These are phyloP conservation scores for Arthrocladium fulminans DNA, from an alignment of 2,329 filamentous ascomycete species.

Conservation along the genomic window DNA sequence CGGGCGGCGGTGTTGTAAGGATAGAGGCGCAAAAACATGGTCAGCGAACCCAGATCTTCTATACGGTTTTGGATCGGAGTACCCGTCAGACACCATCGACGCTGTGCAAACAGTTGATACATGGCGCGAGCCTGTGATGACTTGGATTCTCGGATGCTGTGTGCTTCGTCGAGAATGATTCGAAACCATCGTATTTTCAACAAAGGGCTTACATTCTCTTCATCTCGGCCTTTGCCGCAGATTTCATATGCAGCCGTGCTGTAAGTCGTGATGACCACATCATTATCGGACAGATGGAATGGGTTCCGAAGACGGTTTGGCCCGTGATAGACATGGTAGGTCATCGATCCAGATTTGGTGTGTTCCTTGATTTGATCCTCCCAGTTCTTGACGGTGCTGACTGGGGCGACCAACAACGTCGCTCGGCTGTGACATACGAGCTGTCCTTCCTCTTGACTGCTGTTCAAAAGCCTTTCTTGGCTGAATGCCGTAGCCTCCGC, in stretches of 20 bases:
- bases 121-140: constrained; percentile 79
- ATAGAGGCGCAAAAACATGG: constrained; percentile 73
- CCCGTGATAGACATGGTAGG: constrained; percentile 80
- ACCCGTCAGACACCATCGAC: constrained; percentile 94
- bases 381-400: constrained; percentile 92
- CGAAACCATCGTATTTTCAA: constrained; percentile 83
- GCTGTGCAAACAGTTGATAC: constrained; percentile 65
- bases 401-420: constrained; percentile 77
- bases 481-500: constrained; percentile 57
- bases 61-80: constrained; percentile 92
- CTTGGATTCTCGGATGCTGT: constrained; percentile 79
- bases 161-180: constrained; percentile 87
- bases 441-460: constrained; percentile 26
- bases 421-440: constrained; percentile 62
- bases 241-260: constrained; percentile 71
- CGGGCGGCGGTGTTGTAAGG: constrained; percentile 72
- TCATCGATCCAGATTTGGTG: constrained; percentile 54
- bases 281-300: constrained; percentile 59
- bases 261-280: constrained; percentile 89
- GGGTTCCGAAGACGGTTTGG: constrained; percentile 62
- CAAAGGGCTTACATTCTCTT: constrained; percentile 49
- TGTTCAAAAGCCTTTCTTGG: constrained; percentile 27
- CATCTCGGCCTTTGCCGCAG: constrained; percentile 40
- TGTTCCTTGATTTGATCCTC: constrained; percentile 83
- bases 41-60: constrained; percentile 77